Conservation (phyloP, 176 grass and related monocot species). For the Metroxylon sagu region DNA sequence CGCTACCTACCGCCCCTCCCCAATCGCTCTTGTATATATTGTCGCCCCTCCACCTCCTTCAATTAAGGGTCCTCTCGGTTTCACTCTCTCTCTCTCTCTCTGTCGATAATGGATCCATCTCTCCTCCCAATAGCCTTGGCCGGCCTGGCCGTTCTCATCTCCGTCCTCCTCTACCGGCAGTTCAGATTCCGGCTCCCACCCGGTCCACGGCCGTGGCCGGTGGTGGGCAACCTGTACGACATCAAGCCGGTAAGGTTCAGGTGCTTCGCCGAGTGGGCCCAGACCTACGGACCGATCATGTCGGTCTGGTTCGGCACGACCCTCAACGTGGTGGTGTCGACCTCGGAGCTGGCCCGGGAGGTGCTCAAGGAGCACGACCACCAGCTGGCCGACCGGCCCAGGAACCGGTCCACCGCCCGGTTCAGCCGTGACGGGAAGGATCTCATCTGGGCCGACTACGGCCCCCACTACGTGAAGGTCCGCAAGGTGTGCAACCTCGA, state of each 20-base stretch:
- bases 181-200: constrained; percentile 34
- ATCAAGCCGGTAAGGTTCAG: constrained; percentile 63
- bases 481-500: constrained; percentile 68
- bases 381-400: constrained; percentile 41
- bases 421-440: constrained; percentile 55
- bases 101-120: neutral
- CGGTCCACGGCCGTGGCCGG: constrained; percentile 53
- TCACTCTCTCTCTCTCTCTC: no score
- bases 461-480: constrained; percentile 70
- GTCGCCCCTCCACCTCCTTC: no score
- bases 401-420: constrained; percentile 25
- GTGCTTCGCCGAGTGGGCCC: constrained; percentile 69
- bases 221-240: constrained; percentile 71
- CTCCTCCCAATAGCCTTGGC: constrained; percentile 10
- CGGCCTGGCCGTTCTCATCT: constrained; percentile 11
- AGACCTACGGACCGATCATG: constrained; percentile 51
- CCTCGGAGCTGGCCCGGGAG: constrained; percentile 49
- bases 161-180: constrained; percentile 24
- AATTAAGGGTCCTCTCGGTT: no score
- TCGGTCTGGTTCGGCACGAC: constrained; percentile 50
- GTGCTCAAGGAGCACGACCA: constrained; percentile 65
- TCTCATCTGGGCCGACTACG: constrained; percentile 76
- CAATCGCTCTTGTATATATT: no score
- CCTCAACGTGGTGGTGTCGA: constrained; percentile 50
- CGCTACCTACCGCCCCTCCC: no score